Base-by-base conservation (phyloP, 2,329 filamentous ascomycete species). In the Aspergillus sp. region DNA sequence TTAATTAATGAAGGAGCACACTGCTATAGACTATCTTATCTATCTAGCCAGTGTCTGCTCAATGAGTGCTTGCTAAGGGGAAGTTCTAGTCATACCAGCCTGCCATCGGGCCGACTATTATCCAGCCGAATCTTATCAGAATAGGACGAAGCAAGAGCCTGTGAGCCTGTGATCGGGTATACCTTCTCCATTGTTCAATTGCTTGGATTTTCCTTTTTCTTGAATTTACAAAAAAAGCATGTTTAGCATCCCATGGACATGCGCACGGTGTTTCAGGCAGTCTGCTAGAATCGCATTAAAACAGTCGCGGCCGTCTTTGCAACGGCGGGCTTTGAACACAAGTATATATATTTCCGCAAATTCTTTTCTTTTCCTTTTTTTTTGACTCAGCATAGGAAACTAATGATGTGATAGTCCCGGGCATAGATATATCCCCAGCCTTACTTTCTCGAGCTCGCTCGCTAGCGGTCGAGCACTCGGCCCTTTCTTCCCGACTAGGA, bases 361-460 rank as follows among this genome's bases (percentile, higher is more conserved):
- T 19, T 19, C 19, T 19, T 19, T 19, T 19, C 19, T 19, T 19
- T 19, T 19, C 19, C 19, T 19, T 19, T 19, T 19, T 19, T 34
- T 41, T 33, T 7, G 4, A 19, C 26, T 5, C 12, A 4, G 9
- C 32, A 4, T 9, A 29, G 19, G 19, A 19, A 19, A 45, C 44
- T 51, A 34, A 48, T 42, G 34, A 36, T 27, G 27, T 35, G n/a
- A 35, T 36, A 56, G 49, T 43, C 42, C 27, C 51, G 62, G 58
- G 57, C 51, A 44, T 51, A 58, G 60, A 63, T 29, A 62, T 82
- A 41, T 79, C 79, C 19, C 71, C 77, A 32, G 71, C 74, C 10
- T 67, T 83, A 7, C 70, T 84, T 29, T 67, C 68, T 3, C 69
- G 79, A 53, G 80, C 80, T 42, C 75, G 77, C 52, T 62, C 70